Evolutionary conservation across 768 basidiomycete genomes (phyloP).

Genomic region (Suillus lakei): DNA sequence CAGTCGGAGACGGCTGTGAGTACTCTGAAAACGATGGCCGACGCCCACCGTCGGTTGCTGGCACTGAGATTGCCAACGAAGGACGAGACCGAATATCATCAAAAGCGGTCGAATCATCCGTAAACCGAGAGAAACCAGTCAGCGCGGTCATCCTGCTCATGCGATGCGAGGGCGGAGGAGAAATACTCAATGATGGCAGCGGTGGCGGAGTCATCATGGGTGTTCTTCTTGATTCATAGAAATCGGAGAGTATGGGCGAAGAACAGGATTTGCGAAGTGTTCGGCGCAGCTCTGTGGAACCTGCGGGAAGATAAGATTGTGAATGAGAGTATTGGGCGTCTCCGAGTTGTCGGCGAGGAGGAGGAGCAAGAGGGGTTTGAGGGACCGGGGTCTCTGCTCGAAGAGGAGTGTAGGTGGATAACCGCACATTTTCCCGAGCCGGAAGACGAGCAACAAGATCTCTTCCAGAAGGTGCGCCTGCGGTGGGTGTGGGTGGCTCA

Average conservation of each 20-base stretch:
- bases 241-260: conserved; percentile 56
- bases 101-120: conserved; percentile 30
- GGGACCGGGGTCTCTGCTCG: conserved; percentile 73
- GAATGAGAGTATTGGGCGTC: conserved; percentile 57
- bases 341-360: conserved; percentile 55
- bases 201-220: conserved; percentile 53
- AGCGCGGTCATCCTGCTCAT: conserved; percentile 26
- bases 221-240: conserved; percentile 39
- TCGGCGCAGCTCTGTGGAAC: conserved; percentile 14
- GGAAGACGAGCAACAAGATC: conserved; percentile 22
- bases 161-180: conserved; percentile 34
- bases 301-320: conserved; percentile 51
- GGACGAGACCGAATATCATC: conserved; percentile 39
- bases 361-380: conserved; percentile 66
- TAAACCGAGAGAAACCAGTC: conserved; percentile 30
- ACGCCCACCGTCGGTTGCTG: conserved; percentile 38
- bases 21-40: conserved; percentile 69
- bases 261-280: conserved; percentile 55
- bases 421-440: conserved; percentile 38
- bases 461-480: conserved; percentile 11
- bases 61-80: conserved; percentile 57
- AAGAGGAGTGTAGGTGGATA: conserved; percentile 50
- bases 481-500: conserved; percentile 26
- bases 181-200: conserved; percentile 37
- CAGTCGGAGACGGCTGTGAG: conserved; percentile 74